A percentile compares a stretch with the other conserved stretches of the same genome.
Conservation (phyloP, 768 basidiomycete species). For the Leccinum ochraceum region DNA sequence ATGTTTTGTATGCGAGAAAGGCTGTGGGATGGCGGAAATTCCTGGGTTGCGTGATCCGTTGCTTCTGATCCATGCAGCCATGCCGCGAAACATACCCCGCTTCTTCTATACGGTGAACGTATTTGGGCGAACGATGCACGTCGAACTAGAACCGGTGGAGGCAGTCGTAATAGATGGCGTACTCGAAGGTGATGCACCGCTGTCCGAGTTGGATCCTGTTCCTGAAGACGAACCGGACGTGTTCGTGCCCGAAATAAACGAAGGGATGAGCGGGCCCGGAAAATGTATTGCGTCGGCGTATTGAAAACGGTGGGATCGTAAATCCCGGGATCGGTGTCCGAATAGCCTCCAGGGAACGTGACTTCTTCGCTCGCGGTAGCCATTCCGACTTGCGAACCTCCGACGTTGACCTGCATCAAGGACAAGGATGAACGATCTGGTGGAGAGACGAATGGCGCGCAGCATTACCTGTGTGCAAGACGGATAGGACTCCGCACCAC, state of each 20-base stretch:
- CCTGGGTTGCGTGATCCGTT: too few species aligned
- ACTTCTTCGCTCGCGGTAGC: conserved; percentile 55
- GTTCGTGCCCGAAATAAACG: conserved; percentile 34
- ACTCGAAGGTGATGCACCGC: conserved; percentile 1
- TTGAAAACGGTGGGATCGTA: conserved; percentile 46
- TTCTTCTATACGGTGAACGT: conserved; percentile 18
- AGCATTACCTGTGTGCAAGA: conserved; percentile 52
- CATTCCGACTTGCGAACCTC: conserved; percentile 52
- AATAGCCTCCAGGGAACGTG: conserved; percentile 72
- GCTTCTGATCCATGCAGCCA: conserved; percentile 28
- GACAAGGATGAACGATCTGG: background rate
- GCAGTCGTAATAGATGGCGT: conserved; percentile 2
- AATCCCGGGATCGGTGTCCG: conserved; percentile 70
- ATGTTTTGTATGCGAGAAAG: too few species aligned
- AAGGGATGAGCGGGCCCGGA: conserved; percentile 53
- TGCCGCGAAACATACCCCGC: conserved; percentile 13
- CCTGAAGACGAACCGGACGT: conserved; percentile 14
- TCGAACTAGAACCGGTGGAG: conserved; percentile 7
- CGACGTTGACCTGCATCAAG: conserved; percentile 46
- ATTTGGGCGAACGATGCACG: conserved; percentile 25
- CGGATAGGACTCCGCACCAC: conserved; percentile 82
- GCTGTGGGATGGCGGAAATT: too few species aligned
- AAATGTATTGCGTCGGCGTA: conserved; percentile 43
- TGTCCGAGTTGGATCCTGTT: background rate
- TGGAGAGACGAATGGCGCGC: conserved; percentile 2